Evolutionary conservation across 352 stramenopile species (phyloP).

Genomic region (Stramenopiles sp.): DNA sequence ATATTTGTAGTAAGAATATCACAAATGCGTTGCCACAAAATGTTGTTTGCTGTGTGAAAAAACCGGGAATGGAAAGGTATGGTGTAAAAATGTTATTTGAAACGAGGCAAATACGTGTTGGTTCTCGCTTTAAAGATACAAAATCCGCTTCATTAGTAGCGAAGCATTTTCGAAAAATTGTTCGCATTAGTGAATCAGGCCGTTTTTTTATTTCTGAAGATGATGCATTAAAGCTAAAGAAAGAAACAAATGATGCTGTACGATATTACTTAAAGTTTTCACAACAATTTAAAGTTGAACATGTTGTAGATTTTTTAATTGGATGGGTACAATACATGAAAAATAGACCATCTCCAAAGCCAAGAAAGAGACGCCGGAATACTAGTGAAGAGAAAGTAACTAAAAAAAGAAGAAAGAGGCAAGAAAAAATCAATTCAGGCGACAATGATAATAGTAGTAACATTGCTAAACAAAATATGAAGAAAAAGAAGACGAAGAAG

Average conservation of each 20-base stretch:
- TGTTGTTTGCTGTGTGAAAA: neutral
- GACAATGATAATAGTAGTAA: too few species aligned
- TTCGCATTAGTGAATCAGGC: neutral
- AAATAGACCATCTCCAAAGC: neutral
- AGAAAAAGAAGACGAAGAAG: too few species aligned
- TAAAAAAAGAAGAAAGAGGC: too few species aligned
- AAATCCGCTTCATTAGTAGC: neutral
- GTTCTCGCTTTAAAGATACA: neutral
- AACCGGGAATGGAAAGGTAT: neutral
- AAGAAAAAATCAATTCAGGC: too few species aligned
- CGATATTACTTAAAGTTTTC: neutral
- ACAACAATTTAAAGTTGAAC: neutral
- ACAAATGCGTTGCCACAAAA: conserved; percentile 1
- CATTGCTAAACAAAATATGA: too few species aligned
- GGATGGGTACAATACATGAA: neutral
- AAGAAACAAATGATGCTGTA: neutral
- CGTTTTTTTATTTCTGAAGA: neutral
- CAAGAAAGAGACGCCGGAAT: neutral
- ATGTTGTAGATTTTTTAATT: neutral
- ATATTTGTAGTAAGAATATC: too few species aligned
- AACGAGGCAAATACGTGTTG: neutral
- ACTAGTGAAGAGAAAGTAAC: too few species aligned
- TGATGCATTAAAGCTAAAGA: neutral
- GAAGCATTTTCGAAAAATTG: neutral
- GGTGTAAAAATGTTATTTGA: conserved; percentile 6